These are phyloP conservation scores for Geotrichum fermentans DNA, from an alignment of 1,139 yeast species.

Conservation along the genomic window DNA sequence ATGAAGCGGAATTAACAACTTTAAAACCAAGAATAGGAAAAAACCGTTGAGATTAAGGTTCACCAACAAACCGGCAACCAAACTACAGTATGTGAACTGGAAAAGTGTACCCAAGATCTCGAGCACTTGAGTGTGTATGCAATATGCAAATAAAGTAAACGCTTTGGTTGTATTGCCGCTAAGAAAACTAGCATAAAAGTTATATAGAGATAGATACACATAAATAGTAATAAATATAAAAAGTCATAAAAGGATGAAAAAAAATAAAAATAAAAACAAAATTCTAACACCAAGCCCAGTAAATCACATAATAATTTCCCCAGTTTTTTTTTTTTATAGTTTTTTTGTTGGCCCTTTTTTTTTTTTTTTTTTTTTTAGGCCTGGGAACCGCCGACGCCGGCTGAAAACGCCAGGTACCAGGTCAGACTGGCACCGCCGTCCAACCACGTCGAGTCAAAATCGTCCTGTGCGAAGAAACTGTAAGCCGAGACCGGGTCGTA, in stretches of 20 bases:
- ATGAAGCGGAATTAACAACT: too few species aligned
- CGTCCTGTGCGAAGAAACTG: slow-evolving; percentile 53
- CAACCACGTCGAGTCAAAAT: slow-evolving; percentile 49
- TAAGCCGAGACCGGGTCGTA: slow-evolving; percentile 60
- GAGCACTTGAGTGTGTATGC: too few species aligned
- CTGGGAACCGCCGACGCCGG: slow-evolving; percentile 48
- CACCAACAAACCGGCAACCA: too few species aligned
- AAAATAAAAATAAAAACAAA: background rate
- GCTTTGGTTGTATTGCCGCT: background rate
- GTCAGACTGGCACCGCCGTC: slow-evolving; percentile 88
- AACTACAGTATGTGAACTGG: too few species aligned
- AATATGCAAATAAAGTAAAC: too few species aligned
- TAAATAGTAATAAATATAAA: background rate
- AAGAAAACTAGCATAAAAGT: background rate
- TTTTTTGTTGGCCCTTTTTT: background rate
- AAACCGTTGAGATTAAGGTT: too few species aligned
- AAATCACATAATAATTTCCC: background rate
- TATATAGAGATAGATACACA: background rate
- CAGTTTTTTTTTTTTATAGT: background rate
- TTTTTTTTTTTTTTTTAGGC: background rate
- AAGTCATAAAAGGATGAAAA: slow-evolving; percentile 3
- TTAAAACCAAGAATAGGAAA: too few species aligned
- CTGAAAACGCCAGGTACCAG: slow-evolving; percentile 79
- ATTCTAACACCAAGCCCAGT: background rate
- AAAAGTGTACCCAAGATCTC: too few species aligned